A percentile compares a stretch with the other conserved stretches of the same genome.
These are phyloP conservation scores for Lactarius sp. DNA, from an alignment of 768 basidiomycete genomes.

Conservation along the genomic window DNA sequence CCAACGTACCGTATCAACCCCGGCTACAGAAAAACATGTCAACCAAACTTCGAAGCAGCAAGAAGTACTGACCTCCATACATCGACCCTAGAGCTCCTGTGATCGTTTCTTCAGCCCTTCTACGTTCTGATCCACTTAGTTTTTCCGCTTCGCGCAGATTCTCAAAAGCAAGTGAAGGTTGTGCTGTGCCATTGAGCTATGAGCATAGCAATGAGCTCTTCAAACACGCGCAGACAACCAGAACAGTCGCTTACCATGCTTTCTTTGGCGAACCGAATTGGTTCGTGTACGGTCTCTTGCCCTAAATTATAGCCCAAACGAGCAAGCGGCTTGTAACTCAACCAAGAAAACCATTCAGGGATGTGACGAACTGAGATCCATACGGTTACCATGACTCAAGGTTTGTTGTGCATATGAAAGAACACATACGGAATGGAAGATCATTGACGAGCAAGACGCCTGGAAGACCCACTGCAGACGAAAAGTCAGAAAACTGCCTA, in stretches of 20 bases:
- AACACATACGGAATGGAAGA: slow-evolving; percentile 13
- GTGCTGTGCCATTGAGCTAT: slow-evolving; percentile 8
- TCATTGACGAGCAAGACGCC: slow-evolving; percentile 17
- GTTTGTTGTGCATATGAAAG: neutral
- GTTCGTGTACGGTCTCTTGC: neutral
- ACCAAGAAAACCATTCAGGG: slow-evolving; percentile 6
- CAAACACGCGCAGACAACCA: neutral
- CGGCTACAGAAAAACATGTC: neutral
- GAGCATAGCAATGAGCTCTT: neutral
- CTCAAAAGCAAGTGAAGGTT: slow-evolving; percentile 7
- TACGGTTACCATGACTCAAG: neutral
- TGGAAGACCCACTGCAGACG: neutral
- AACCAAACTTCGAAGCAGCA: neutral
- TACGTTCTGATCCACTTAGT: neutral
- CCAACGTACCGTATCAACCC: slow-evolving; percentile 10
- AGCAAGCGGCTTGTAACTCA: slow-evolving; percentile 15
- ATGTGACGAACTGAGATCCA: slow-evolving; percentile 3
- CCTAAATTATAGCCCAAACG: slow-evolving; percentile 1
- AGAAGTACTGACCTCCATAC: slow-evolving; percentile 2
- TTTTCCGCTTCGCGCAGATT: slow-evolving; percentile 7
- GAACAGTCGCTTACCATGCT: slow-evolving; percentile 1
- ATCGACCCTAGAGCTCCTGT: slow-evolving; percentile 1
- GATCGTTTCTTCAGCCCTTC: neutral
- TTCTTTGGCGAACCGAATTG: slow-evolving; percentile 11
- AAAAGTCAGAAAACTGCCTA: neutral